These are phyloP conservation scores for Chaetoscypha palmicola DNA, from an alignment of 2,329 filamentous ascomycete species.

Conservation along the genomic window DNA sequence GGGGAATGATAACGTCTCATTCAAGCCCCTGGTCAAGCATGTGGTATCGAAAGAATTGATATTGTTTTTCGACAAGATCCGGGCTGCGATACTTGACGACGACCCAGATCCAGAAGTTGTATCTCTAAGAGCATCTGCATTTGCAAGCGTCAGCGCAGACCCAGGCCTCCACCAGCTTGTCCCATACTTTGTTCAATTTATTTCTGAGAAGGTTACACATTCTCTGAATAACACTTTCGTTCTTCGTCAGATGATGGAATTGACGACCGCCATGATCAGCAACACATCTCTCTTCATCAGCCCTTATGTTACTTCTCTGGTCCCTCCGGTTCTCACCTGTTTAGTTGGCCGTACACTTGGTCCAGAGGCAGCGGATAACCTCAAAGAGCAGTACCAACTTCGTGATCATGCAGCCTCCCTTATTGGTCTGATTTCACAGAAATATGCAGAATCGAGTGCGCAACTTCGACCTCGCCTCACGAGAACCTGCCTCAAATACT, in stretches of 20 bases:
- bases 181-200: slow-evolving; percentile 94
- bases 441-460: slow-evolving; percentile 74
- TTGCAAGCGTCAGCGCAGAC: slow-evolving; percentile 80
- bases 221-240: slow-evolving; percentile 84
- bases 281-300: slow-evolving; percentile 73
- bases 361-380: slow-evolving; percentile 44
- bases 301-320: slow-evolving; percentile 57
- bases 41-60: slow-evolving; percentile 93
- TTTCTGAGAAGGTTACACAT: slow-evolving; percentile 93
- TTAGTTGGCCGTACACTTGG: slow-evolving; percentile 68
- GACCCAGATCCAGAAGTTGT: slow-evolving; percentile 70
- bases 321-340: slow-evolving; percentile 86
- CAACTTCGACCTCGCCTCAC: slow-evolving; percentile 83
- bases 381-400: slow-evolving; percentile 66
- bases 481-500: slow-evolving; percentile 86
- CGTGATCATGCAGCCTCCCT: slow-evolving; percentile 80
- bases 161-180: slow-evolving; percentile 91
- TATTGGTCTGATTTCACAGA: slow-evolving; percentile 69
- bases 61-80: slow-evolving; percentile 94
- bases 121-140: slow-evolving; percentile 70
- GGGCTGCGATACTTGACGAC: slow-evolving; percentile 80
- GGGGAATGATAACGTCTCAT: slow-evolving; percentile 73
- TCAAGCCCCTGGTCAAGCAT: slow-evolving; percentile 92
- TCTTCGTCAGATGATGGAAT: slow-evolving; percentile 85
- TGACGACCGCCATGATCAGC: slow-evolving; percentile 74